These are phyloP conservation scores for Blastocystis sp. DNA, from an alignment of 352 stramenopile genomes.

Conservation along the genomic window DNA sequence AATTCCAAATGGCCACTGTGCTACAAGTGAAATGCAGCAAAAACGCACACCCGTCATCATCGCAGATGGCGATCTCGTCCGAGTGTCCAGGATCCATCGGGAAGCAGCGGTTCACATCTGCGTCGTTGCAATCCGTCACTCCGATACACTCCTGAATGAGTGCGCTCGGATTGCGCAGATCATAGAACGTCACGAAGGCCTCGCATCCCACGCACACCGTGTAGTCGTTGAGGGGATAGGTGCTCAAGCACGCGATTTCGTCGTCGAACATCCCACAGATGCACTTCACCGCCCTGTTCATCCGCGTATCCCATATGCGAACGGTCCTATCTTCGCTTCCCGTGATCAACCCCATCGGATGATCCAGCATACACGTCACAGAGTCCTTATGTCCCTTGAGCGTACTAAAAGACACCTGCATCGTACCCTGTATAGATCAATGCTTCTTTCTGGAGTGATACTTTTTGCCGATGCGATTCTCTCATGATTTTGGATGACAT, in stretches of 20 bases:
- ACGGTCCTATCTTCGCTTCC: slow-evolving; percentile 57
- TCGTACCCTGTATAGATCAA: neutral
- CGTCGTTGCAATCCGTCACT: neutral
- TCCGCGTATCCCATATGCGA: slow-evolving; percentile 17
- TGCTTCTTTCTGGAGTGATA: no score
- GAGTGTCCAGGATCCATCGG: neutral
- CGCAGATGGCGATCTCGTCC: slow-evolving; percentile 13
- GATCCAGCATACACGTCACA: slow-evolving; percentile 44
- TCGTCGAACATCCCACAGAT: slow-evolving; percentile 33
- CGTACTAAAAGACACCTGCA: neutral
- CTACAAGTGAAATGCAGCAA: neutral
- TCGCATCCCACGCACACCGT: slow-evolving; percentile 47
- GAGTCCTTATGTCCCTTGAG: slow-evolving; percentile 52
- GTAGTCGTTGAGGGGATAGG: slow-evolving; percentile 44
- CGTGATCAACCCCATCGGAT: slow-evolving; percentile 20
- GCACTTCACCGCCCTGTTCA: slow-evolving; percentile 6
- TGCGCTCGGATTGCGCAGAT: slow-evolving; percentile 3
- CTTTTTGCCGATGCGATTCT: no score
- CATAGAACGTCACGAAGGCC: slow-evolving; percentile 11
- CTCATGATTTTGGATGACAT: no score
- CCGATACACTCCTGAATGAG: neutral
- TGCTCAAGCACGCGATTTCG: slow-evolving; percentile 10
- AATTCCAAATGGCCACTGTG: slow-evolving; percentile 18
- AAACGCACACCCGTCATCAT: slow-evolving; percentile 37
- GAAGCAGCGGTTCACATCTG: slow-evolving; percentile 27